Evolutionary conservation across 257 asterid species (phyloP).

Genomic region (Penstemon davidsonii): DNA sequence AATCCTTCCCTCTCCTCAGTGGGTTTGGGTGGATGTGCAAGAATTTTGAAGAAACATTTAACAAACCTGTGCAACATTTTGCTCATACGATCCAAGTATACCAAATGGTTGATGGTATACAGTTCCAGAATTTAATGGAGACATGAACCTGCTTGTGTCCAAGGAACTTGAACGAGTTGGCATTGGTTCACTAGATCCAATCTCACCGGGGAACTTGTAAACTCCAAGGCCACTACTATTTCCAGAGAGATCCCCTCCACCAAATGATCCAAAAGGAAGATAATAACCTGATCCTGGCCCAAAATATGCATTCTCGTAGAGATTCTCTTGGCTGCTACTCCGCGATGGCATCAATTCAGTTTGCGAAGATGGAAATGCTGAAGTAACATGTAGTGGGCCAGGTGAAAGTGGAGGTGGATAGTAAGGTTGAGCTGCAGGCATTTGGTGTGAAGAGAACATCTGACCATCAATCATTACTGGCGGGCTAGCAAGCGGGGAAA

Average conservation of each 20-base stretch:
- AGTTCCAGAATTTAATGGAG: conserved; percentile 81
- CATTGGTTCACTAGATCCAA: conserved; percentile 68
- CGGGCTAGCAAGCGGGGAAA: conserved; percentile 83
- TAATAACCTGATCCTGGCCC: conserved; percentile 85
- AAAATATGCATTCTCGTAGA: conserved; percentile 59
- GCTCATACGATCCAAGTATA: conserved; percentile 92
- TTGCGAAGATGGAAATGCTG: conserved; percentile 70
- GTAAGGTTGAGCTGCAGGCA: conserved; percentile 70
- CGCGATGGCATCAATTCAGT: conserved; percentile 68
- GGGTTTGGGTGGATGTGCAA: conserved; percentile 26
- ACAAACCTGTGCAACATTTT: conserved; percentile 84
- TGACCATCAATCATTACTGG: conserved; percentile 94
- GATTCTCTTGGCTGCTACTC: conserved; percentile 72
- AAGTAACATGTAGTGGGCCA: conserved; percentile 74
- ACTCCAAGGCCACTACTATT: conserved; percentile 67
- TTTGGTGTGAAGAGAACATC: conserved; percentile 87
- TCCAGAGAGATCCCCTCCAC: conserved; percentile 85
- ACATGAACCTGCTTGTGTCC: conserved; percentile 72
- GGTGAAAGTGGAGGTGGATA: conserved; percentile 84
- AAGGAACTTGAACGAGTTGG: conserved; percentile 61
- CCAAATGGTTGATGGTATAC: conserved; percentile 84
- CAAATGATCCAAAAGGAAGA: conserved; percentile 82
- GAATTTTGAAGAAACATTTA: conserved; percentile 20
- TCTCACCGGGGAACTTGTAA: conserved; percentile 76
- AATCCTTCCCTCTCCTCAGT: conserved; percentile 9